Base-by-base conservation (phyloP, 2,329 filamentous ascomycete species). In the Colletotrichum sp. region DNA sequence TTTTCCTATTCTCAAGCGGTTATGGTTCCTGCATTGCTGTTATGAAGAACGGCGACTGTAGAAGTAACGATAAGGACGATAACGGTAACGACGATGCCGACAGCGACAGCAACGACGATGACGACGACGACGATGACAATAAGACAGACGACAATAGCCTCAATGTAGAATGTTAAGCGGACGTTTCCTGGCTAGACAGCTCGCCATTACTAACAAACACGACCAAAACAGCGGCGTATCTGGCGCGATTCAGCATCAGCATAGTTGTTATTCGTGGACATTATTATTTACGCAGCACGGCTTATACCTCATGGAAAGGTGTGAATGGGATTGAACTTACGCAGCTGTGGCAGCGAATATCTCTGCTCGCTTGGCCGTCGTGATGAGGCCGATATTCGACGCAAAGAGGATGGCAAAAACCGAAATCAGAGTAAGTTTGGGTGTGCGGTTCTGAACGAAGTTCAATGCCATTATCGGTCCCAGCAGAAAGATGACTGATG, bases 271-370 rank as follows among this genome's bases (percentile, higher is more conserved):
- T 26, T n/a, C 6, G 6, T 13, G 3, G 9, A 3, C n/a, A 7
- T 12, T 21, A 0, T 0, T 1, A 1, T 49, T 12, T 21, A 7
- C 44, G 18, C 6, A 13, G 5, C 44, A n/a, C 0, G 44, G 44
- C 5, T n/a, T 49, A 1, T n/a, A 3, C 10, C 4, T 3, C 0
- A 8, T 7, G 10, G 10, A 13, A 8, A 21, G 34, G 1, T 21
- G 4, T 6, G 10, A 21, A 34, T 2, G 4, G 0, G 4, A 49
- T 13, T 36, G 5, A 5, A 63, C 28, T 0, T 66, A 78, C 59
- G 77, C 77, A 10, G 78, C 78, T 16, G 78, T 79, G 4, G 74
- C 68, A 15, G 75, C 77, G 55, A 79, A 78, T 9, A 79, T 62
- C 16, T 79, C 75, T 18, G 74, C 76, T 34, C 78, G 55, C 21